Conservation (phyloP, 805 yeast species). For the Saturnispora besseyi region DNA sequence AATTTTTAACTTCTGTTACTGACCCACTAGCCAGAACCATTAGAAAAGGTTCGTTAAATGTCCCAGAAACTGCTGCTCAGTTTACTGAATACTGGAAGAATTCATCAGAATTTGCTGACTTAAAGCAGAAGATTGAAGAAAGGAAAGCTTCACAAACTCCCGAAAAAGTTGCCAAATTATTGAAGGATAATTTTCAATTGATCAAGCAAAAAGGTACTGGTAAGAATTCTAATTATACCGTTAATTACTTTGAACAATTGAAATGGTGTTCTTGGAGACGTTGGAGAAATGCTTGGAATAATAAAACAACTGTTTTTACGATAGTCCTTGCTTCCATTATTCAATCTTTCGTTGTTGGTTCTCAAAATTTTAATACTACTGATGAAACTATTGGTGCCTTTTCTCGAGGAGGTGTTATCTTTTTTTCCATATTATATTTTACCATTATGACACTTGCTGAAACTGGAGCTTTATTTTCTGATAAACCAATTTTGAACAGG, state of each 20-base stretch:
- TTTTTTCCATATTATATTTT: slow-evolving; percentile 50
- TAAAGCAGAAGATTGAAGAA: slow-evolving; percentile 29
- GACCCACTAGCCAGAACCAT: slow-evolving; percentile 51
- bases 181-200: slow-evolving; percentile 24
- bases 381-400: slow-evolving; percentile 23
- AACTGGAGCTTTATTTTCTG: slow-evolving; percentile 48
- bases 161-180: slow-evolving; percentile 27
- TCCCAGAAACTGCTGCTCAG: slow-evolving; percentile 48
- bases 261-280: slow-evolving; percentile 46
- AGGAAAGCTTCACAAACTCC: slow-evolving; percentile 25
- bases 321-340: slow-evolving; percentile 42
- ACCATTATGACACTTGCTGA: slow-evolving; percentile 56
- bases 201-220: slow-evolving; percentile 34
- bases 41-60: slow-evolving; percentile 40
- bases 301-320: slow-evolving; percentile 43
- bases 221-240: slow-evolving; percentile 30
- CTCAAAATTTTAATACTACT: slow-evolving; percentile 28
- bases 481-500: slow-evolving; percentile 54
- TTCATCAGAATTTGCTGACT: slow-evolving; percentile 42
- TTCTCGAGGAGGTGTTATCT: slow-evolving; percentile 53
- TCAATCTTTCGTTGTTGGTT: slow-evolving; percentile 52
- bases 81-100: slow-evolving; percentile 52
- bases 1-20: slow-evolving; percentile 57
- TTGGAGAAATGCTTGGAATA: slow-evolving; percentile 45
- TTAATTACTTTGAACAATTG: slow-evolving; percentile 42